These are phyloP conservation scores for Cryptococcus hybrid DNA, from an alignment of 1,284 basidiomycete species.

Conservation along the genomic window DNA sequence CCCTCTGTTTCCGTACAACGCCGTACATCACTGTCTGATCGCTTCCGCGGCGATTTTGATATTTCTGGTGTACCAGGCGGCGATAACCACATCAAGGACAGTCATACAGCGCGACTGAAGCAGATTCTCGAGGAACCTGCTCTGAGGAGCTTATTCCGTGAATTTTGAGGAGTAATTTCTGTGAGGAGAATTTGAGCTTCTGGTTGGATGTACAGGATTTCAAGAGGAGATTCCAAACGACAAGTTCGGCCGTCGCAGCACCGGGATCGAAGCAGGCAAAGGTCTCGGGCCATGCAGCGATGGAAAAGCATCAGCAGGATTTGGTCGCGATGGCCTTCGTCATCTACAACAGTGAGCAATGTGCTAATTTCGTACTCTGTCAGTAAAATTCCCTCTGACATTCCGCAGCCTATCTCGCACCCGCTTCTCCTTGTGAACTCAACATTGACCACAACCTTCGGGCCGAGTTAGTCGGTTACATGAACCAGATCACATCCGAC, in stretches of 20 bases:
- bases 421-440: slow-evolving; percentile 89
- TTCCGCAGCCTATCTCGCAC: slow-evolving; percentile 88
- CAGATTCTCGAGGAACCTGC: slow-evolving; percentile 94
- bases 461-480: slow-evolving; percentile 88
- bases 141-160: slow-evolving; percentile 84
- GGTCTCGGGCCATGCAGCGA: slow-evolving; percentile 76
- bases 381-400: neutral
- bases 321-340: slow-evolving; percentile 91
- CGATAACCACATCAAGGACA: slow-evolving; percentile 61
- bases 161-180: slow-evolving; percentile 93
- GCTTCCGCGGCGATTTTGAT: slow-evolving; percentile 17
- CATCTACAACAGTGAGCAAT: slow-evolving; percentile 58
- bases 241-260: slow-evolving; percentile 80
- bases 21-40: slow-evolving; percentile 14
- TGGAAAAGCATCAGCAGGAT: slow-evolving; percentile 96
- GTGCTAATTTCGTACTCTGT: neutral
- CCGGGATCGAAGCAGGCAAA: slow-evolving; percentile 25
- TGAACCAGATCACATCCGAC: slow-evolving; percentile 76
- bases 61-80: slow-evolving; percentile 17
- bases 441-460: slow-evolving; percentile 97
- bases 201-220: slow-evolving; percentile 98
- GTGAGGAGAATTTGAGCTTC: slow-evolving; percentile 96
- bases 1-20: slow-evolving; percentile 3
- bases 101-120: slow-evolving; percentile 83
- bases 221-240: slow-evolving; percentile 92